Conservation (phyloP, 2,329 filamentous ascomycete genomes). For the Zarea fungicola region DNA sequence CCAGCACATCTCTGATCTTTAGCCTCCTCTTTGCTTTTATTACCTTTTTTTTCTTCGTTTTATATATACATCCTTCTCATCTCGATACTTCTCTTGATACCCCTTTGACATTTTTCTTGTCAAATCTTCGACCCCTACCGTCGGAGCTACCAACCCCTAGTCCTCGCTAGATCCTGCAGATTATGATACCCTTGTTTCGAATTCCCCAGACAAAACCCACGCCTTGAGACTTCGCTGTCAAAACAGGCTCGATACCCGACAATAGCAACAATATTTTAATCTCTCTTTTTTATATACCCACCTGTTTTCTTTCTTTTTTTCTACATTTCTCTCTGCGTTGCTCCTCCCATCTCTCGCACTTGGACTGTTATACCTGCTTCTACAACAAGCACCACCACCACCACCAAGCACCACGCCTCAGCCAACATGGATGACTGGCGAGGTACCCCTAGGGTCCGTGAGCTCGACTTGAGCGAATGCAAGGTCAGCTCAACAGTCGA, state of each 20-base stretch:
- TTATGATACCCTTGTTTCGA: conserved; percentile 13
- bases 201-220: conserved; percentile 1
- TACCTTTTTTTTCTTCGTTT: conserved; percentile 6
- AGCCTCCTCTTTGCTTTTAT: neutral
- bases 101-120: too few relatives aligned
- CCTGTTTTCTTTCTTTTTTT: conserved; percentile 19
- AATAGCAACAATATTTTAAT: conserved; percentile 1
- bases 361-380: too few relatives aligned
- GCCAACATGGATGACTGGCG: conserved; percentile 18
- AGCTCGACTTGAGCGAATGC: conserved; percentile 26
- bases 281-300: neutral
- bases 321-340: conserved; percentile 2
- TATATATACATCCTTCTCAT: conserved; percentile 11
- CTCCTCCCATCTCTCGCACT: too few relatives aligned
- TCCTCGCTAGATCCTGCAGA: conserved; percentile 1
- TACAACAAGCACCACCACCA: conserved; percentile 1
- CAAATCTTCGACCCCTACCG: too few relatives aligned
- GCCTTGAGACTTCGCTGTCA: neutral
- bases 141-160: neutral
- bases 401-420: conserved; percentile 25
- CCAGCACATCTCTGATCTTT: neutral
- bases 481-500: conserved; percentile 47
- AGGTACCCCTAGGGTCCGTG: conserved; percentile 29
- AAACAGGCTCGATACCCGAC: neutral
- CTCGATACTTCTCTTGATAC: neutral